Conservation (phyloP, 768 basidiomycete genomes). For the Pleurotus pulmonarius region DNA sequence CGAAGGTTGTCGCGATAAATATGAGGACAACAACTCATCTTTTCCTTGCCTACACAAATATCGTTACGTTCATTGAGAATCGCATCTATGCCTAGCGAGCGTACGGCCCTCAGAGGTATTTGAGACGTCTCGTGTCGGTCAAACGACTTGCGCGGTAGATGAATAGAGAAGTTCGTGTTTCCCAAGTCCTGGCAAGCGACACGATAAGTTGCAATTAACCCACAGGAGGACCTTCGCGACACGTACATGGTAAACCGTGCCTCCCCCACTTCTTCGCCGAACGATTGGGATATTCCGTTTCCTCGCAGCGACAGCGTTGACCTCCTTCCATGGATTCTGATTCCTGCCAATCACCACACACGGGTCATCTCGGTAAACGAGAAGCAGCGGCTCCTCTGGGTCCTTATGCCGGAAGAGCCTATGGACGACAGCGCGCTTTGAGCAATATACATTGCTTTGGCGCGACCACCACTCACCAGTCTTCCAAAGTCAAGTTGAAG, state of each 20-base stretch:
- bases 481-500: slow-evolving; percentile 88
- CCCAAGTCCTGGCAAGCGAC: slow-evolving; percentile 74
- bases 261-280: slow-evolving; percentile 86
- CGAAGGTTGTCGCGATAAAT: not conserved
- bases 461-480: slow-evolving; percentile 56
- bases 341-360: slow-evolving; percentile 94
- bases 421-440: not conserved
- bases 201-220: too few species aligned
- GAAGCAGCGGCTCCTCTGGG: slow-evolving; percentile 63
- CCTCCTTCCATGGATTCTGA: slow-evolving; percentile 98
- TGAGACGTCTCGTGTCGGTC: slow-evolving; percentile 75
- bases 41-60: slow-evolving; percentile 76
- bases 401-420: slow-evolving; percentile 71
- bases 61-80: slow-evolving; percentile 88
- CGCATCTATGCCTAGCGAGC: slow-evolving; percentile 72
- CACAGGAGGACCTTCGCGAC: not conserved
- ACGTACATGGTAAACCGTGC: slow-evolving; percentile 93
- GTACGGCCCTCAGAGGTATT: slow-evolving; percentile 74
- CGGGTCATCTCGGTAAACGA: slow-evolving; percentile 84
- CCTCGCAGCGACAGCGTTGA: slow-evolving; percentile 64
- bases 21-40: slow-evolving; percentile 62
- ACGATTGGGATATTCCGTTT: slow-evolving; percentile 66
- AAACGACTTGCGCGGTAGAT: slow-evolving; percentile 78
- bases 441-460: not conserved
- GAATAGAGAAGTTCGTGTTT: slow-evolving; percentile 96